phyloP scores from a whole-genome alignment of 768 basidiomycete genomes.

The Filobasidium floriforme region DNA sequence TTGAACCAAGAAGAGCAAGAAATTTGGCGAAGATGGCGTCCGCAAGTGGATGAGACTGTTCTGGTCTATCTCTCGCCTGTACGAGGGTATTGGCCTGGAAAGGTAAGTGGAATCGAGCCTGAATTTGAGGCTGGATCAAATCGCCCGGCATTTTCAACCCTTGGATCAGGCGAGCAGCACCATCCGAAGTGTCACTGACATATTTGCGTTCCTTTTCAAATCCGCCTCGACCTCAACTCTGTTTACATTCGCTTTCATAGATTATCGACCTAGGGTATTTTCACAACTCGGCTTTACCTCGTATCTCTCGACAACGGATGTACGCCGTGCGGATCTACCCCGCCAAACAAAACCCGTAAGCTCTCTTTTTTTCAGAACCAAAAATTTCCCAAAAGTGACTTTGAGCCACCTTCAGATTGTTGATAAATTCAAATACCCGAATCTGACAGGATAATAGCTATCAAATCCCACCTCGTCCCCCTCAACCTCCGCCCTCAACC shows the following conservation, averaged over 20 bases:
- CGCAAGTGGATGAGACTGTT: neutral
- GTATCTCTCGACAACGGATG: neutral
- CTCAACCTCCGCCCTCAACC: neutral
- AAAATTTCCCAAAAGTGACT: neutral
- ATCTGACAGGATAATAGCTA: neutral
- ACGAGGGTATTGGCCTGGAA: neutral
- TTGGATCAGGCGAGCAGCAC: no score
- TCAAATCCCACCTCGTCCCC: neutral
- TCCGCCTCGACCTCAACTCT: no score
- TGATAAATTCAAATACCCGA: no score
- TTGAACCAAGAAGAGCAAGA: neutral
- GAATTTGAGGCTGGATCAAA: neutral
- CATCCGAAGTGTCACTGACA: no score
- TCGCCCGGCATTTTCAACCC: no score
- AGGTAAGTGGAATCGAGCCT: neutral
- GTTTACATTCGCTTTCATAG: neutral
- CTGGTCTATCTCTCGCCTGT: neutral
- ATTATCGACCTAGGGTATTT: slow-evolving; percentile 1
- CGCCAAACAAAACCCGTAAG: neutral
- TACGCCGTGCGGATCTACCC: neutral
- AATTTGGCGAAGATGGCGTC: neutral
- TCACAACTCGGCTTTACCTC: neutral
- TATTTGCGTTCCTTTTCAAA: no score
- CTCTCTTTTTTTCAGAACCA: neutral
- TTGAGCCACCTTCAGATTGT: no score